Conservation (phyloP, 140 eudicot genomes). For the Anethum foeniculum region DNA sequence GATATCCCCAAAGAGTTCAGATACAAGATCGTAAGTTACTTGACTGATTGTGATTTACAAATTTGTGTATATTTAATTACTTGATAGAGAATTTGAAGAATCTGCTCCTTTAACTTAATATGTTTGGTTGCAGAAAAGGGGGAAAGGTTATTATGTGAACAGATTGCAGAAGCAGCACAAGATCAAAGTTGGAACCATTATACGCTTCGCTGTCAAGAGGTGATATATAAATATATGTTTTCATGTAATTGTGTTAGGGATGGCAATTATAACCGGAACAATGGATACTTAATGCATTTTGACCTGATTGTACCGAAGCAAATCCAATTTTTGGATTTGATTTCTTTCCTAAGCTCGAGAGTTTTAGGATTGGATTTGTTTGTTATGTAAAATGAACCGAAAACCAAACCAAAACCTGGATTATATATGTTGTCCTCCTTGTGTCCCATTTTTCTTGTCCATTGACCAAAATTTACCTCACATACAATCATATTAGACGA, state of each 20-base stretch:
- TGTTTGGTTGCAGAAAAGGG: conserved; percentile 58
- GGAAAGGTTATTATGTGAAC: conserved; percentile 48
- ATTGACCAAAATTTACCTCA: not conserved
- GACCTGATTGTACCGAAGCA: not conserved
- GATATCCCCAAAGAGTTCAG: conserved; percentile 65
- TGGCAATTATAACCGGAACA: not conserved
- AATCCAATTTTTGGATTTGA: not conserved
- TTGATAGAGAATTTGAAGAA: not conserved
- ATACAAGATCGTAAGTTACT: conserved; percentile 52
- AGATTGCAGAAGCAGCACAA: conserved; percentile 48
- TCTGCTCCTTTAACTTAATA: not conserved
- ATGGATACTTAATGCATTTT: not conserved
- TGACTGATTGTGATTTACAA: not conserved
- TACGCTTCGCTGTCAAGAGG: conserved; percentile 88
- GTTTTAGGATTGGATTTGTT: not conserved
- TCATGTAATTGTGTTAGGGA: not conserved
- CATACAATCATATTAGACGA: not conserved
- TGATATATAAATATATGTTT: conserved; percentile 11
- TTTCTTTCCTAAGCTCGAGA: not conserved
- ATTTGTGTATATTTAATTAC: not conserved
- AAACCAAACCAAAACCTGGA: not conserved
- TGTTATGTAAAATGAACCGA: not conserved
- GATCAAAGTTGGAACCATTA: conserved; percentile 47
- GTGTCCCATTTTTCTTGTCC: not conserved
- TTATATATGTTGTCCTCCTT: not conserved